Base-by-base conservation (phyloP, 83 land plant species). In the Picea engelmannii region DNA sequence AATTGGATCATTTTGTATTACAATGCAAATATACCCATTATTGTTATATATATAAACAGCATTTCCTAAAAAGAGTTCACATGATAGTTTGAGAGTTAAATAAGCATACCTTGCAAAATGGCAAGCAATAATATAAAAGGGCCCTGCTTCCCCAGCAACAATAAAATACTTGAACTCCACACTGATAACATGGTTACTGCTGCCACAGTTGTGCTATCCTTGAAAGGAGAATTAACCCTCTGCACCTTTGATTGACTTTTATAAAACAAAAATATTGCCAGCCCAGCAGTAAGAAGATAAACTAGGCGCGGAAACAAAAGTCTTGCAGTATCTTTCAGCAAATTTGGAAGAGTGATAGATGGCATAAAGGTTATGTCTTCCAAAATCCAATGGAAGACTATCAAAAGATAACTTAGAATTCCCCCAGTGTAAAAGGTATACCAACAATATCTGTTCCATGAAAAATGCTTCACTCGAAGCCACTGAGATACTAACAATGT, bases 141-240 rank as follows among this genome's bases (percentile, higher is more conserved):
- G 25, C 94, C 94, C 84, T 92, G 92, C 66, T 84, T 88, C 62
- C 94, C 94, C 47, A 85, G 69, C 20, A 92, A 80, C 70, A 92
- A 5, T 62, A 92, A 88, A 67, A 92, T 77, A 62, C 82, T 85
- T 27, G 90, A 76, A 81, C 89, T 88, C 83, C 90, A 92, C 35
- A 87, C 64, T 79, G 85, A 85, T 78, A 88, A 17, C 86, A 90
- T 83, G 42, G 79, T 77, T 42, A 88, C 44, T 60, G 81, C 79
- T 52, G 84, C 78, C 61, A 64, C 17, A 77, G 78, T 18, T 60
- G 85, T 35, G n/a, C 40, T 73, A n/a, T 76, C 77, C 21, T 17
- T 24, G 55, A 21, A 74, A 77, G 80, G 68, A 62, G 62, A 79
- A 12, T 40, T 25, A 15, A 71, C 83, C 71, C 77, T 73, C 66